Percentiles rank a stretch among this genome's conserved stretches.
Conservation (phyloP, 2,329 filamentous ascomycete genomes). For the Knufia fluminis region DNA sequence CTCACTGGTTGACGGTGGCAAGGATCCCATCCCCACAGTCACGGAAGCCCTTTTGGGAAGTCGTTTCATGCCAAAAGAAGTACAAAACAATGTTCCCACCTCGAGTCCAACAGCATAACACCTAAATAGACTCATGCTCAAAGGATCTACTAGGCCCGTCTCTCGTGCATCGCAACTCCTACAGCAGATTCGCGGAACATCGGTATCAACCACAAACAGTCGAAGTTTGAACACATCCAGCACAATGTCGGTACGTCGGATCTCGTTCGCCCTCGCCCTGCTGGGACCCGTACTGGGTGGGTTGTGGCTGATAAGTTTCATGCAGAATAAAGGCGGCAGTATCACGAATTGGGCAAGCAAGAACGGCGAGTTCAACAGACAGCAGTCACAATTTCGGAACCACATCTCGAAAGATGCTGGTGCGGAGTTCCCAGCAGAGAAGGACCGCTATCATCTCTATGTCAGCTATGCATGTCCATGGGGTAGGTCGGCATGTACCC, state of each 20-base stretch:
- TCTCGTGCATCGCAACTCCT: neutral
- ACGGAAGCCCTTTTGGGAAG: neutral
- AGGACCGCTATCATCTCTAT: slow-evolving; percentile 87
- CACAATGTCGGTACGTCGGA: slow-evolving; percentile 1
- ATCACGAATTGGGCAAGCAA: slow-evolving; percentile 59
- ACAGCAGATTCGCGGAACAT: neutral
- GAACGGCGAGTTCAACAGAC: slow-evolving; percentile 86
- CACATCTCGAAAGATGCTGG: slow-evolving; percentile 64
- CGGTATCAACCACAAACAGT: neutral
- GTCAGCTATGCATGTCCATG: slow-evolving; percentile 91
- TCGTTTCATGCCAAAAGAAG: neutral
- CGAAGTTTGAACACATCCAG: neutral
- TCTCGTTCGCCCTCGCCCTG: neutral
- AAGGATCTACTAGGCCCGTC: neutral
- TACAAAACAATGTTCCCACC: neutral
- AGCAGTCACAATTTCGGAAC: slow-evolving; percentile 71
- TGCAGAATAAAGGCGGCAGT: slow-evolving; percentile 31
- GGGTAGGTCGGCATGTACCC: slow-evolving; percentile 39
- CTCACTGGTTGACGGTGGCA: neutral
- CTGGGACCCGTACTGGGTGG: slow-evolving; percentile 29
- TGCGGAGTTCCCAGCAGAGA: slow-evolving; percentile 73
- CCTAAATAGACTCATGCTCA: neutral
- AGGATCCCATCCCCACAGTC: neutral
- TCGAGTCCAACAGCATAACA: neutral
- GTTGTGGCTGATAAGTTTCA: slow-evolving; percentile 31